Evolutionary conservation across 2,329 filamentous ascomycete genomes (phyloP).

Genomic region (Pseudocercospora pini-densiflorae): DNA sequence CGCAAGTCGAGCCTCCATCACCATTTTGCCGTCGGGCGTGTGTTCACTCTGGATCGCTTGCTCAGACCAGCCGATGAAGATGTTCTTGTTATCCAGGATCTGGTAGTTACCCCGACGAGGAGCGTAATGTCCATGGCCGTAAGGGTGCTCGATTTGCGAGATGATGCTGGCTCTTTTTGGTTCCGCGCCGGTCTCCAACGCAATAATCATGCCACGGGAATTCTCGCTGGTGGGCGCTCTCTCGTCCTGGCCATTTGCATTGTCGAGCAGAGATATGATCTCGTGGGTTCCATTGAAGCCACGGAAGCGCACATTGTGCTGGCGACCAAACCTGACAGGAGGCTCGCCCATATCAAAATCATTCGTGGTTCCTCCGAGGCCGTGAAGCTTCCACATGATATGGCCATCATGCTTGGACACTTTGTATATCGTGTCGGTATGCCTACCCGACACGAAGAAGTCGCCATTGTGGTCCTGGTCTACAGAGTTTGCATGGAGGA

Average conservation of each 20-base stretch:
- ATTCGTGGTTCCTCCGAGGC: neutral
- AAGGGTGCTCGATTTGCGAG: conserved; percentile 23
- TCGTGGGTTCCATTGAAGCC: conserved; percentile 48
- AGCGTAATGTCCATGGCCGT: conserved; percentile 44
- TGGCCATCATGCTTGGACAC: conserved; percentile 53
- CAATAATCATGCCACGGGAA: conserved; percentile 28
- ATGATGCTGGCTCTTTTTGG: conserved; percentile 20
- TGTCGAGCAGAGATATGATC: conserved; percentile 56
- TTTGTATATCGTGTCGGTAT: conserved; percentile 54
- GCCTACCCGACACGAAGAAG: conserved; percentile 58
- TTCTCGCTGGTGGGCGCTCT: conserved; percentile 19
- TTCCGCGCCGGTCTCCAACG: conserved; percentile 15
- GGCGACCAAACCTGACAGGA: conserved; percentile 39
- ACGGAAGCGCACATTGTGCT: conserved; percentile 54
- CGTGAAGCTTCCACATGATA: conserved; percentile 55
- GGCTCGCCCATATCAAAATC: conserved; percentile 22
- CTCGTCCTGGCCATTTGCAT: conserved; percentile 44
- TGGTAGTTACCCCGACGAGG: conserved; percentile 43
- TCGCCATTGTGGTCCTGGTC: conserved; percentile 54
- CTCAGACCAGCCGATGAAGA: conserved; percentile 56
- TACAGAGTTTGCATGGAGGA: conserved; percentile 42
- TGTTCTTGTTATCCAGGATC: conserved; percentile 56
- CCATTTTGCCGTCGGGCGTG: conserved; percentile 47
- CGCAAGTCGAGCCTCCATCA: conserved; percentile 51
- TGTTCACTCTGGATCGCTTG: conserved; percentile 41